phyloP scores from a whole-genome alignment of 352 stramenopile genomes.

The Phytophthora vignae region DNA sequence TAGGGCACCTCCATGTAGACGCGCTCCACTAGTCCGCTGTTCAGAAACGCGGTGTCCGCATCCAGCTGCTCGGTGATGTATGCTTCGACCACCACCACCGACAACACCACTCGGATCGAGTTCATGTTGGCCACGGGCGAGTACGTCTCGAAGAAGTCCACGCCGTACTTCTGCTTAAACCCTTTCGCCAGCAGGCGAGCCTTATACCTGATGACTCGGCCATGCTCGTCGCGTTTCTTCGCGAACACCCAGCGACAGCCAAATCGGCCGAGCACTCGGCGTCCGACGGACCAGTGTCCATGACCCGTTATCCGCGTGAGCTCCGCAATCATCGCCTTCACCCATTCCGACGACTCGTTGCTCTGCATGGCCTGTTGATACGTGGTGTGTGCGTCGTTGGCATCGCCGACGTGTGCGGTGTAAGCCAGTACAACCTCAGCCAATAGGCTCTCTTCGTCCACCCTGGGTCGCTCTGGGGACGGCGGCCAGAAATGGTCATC shows the following conservation, averaged over 20 bases:
- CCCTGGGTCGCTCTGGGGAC: neutral
- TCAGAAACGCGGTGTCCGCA: no score
- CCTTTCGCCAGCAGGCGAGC: no score
- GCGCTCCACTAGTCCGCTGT: no score
- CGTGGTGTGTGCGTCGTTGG: slow-evolving; percentile 1
- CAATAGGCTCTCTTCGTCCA: slow-evolving; percentile 4
- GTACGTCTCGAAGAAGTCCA: no score
- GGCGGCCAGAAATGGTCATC: neutral
- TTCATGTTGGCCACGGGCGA: no score
- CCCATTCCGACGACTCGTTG: slow-evolving; percentile 2
- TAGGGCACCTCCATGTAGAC: no score
- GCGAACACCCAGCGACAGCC: neutral
- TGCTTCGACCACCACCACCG: no score
- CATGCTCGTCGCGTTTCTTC: no score
- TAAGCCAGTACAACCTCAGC: slow-evolving; percentile 5
- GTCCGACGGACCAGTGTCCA: slow-evolving; percentile 9
- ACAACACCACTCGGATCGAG: no score
- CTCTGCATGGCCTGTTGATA: slow-evolving; percentile 7
- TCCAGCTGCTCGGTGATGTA: no score
- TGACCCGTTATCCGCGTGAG: slow-evolving; percentile 7
- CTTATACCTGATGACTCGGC: no score
- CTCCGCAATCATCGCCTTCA: slow-evolving; percentile 13
- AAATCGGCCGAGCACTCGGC: neutral
- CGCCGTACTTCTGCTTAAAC: no score
- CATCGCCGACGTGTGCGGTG: neutral